Percentiles rank a stretch among this genome's conserved stretches.
phyloP scores from a whole-genome alignment of 306 rosid species.

The Vigna radiata region DNA sequence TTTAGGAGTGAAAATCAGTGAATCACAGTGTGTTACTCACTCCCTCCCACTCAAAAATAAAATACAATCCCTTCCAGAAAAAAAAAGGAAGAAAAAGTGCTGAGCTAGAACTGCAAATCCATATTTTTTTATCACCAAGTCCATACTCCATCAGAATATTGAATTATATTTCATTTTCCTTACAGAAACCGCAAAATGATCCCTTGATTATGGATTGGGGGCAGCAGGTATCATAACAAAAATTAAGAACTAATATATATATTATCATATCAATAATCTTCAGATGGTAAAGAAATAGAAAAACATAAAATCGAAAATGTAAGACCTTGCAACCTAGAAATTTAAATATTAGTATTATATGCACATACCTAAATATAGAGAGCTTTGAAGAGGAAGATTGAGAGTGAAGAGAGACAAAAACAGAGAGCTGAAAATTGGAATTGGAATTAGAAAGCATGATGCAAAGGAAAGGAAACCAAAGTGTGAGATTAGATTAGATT shows the following conservation, averaged over 20 bases:
- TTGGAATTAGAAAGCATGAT: not conserved
- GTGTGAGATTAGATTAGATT: conserved; percentile 4
- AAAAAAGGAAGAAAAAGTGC: no score
- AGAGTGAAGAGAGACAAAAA: conserved; percentile 18
- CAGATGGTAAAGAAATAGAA: not conserved
- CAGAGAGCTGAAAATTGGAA: not conserved
- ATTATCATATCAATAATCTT: not conserved
- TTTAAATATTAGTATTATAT: not conserved
- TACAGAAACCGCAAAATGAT: not conserved
- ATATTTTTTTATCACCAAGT: not conserved
- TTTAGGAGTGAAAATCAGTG: conserved; percentile 7
- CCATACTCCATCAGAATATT: not conserved
- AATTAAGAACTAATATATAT: not conserved
- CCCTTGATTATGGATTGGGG: not conserved
- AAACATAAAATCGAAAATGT: not conserved
- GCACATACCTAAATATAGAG: conserved; percentile 20
- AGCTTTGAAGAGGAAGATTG: not conserved
- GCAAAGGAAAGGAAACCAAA: not conserved
- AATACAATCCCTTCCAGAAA: not conserved
- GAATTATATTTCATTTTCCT: conserved; percentile 5
- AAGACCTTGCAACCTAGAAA: not conserved
- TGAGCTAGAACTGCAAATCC: not conserved
- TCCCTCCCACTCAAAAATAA: not conserved
- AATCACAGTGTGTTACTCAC: not conserved
- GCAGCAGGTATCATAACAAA: not conserved